Evolutionary conservation across 2,329 filamentous ascomycete species (phyloP), one percentile per base, ranked within the genome.

Genomic region (Cladosporium austrohemisphaericum): DNA sequence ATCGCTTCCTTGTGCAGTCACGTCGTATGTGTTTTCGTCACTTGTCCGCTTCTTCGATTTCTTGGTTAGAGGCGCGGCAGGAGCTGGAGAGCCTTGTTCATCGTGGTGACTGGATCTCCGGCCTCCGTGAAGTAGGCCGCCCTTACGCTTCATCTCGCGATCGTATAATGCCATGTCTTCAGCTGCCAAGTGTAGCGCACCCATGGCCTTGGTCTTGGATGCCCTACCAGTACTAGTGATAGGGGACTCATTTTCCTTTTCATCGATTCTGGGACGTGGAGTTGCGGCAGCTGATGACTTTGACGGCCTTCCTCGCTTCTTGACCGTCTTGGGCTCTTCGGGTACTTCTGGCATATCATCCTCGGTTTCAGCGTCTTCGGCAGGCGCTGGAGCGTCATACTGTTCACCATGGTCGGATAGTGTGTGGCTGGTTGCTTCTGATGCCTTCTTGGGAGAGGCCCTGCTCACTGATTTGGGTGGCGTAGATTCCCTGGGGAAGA

Each of bases 121-220:
- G 11, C 78, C 76, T 22, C 81, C 81, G 56, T 84, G 79, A 9
- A 80, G 71, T 3, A 85, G 79, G 32, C 83, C 83, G 11, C 83
- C 83, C 37, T 78, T 79, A 16, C 93, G 83, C 71, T 95, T 96
- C 73, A 81, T 89, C 70, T 98, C 93, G 65, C 93, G 95, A 63
- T 97, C 86, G 62, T 93, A 98, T 25, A 94, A 73, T 2, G 85
- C 85, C 61, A 97, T 90, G 63, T 98, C 93, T 0, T 85, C 80
- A 1, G 88, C 90, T 50, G 92, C 75, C 28, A 81, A 79, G 47
- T 93, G 88, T 6, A 97, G 71, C 55, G 81, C 83, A 26, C 83
- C 80, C n/a, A 85, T 72, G 10, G 93, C 93, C 62, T 86, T 85
- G 32, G 86, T 83, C 66, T 97, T 98, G 11, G 93, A 92, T 60